phyloP scores from a whole-genome alignment of 228 moss, liverwort and hornwort genomes.

The Sphagnum magellanicum region DNA sequence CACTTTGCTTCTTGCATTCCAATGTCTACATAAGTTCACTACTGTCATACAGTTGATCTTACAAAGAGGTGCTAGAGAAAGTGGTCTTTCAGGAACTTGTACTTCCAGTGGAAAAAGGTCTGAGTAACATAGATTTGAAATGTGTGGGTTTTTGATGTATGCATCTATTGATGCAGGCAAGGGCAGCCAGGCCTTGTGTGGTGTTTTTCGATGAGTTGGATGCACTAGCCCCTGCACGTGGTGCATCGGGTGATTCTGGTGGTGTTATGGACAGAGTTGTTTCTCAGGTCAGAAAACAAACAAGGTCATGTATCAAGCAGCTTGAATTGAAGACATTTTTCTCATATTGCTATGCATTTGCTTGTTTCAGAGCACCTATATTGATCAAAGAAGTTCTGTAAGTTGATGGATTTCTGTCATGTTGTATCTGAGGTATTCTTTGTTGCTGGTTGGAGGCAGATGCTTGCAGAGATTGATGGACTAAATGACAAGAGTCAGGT shows the following conservation, averaged over 20 bases:
- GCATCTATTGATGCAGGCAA: constrained; percentile 48
- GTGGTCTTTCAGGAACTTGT: too few species aligned
- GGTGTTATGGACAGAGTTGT: constrained; percentile 99
- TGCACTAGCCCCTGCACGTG: constrained; percentile 93
- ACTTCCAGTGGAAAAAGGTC: too few species aligned
- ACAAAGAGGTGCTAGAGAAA: too few species aligned
- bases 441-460: constrained; percentile 36
- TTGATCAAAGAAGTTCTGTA: too few species aligned
- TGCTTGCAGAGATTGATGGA: constrained; percentile 98
- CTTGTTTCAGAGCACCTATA: neutral
- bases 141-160: too few species aligned
- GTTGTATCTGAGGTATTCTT: neutral
- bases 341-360: neutral
- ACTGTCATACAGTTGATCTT: too few species aligned
- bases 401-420: neutral
- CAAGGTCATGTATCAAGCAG: too few species aligned
- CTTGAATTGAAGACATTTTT: too few species aligned
- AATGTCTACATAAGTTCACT: too few species aligned
- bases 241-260: constrained; percentile 91
- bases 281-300: constrained; percentile 61
- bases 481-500: constrained; percentile 85
- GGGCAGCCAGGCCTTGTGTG: constrained; percentile 93
- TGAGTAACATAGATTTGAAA: too few species aligned
- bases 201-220: constrained; percentile 99
- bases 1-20: too few species aligned